These are phyloP conservation scores for Rhododendron griersonianum DNA, from an alignment of 148 eudicot genomes.

Conservation along the genomic window DNA sequence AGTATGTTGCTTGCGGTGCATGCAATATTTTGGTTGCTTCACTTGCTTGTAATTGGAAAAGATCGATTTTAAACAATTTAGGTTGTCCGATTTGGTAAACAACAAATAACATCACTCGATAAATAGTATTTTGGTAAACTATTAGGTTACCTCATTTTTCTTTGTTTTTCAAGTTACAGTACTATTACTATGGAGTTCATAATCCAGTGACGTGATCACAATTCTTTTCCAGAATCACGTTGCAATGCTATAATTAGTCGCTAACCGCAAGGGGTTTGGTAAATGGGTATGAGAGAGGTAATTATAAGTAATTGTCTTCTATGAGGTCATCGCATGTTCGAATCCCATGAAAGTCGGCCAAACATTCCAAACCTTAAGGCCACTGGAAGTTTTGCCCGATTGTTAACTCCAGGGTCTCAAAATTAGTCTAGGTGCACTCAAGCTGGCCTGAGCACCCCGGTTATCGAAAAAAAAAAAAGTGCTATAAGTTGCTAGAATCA, in stretches of 20 bases:
- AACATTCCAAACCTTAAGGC: too few species aligned
- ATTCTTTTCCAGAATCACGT: background rate
- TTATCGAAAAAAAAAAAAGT: too few species aligned
- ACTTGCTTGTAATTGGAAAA: background rate
- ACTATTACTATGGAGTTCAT: background rate
- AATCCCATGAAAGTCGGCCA: too few species aligned
- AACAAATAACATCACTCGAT: too few species aligned
- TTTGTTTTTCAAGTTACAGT: background rate
- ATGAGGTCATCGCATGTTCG: too few species aligned
- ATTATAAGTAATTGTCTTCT: too few species aligned
- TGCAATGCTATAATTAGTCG: background rate
- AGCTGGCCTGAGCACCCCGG: too few species aligned
- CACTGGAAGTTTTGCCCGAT: too few species aligned
- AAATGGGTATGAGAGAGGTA: background rate
- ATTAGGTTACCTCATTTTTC: background rate
- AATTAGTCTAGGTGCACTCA: too few species aligned
- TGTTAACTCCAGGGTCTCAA: background rate
- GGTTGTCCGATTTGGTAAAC: background rate
- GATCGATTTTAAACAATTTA: background rate
- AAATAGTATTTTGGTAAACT: too few species aligned
- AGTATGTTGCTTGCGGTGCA: background rate
- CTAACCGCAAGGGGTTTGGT: too few species aligned
- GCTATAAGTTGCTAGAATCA: too few species aligned
- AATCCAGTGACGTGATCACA: background rate
- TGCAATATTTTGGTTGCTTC: background rate